Percentiles rank a stretch among this genome's conserved stretches.
Conservation (phyloP, 1,284 basidiomycete species). For the Anthracocystis panici-leucophaei region DNA sequence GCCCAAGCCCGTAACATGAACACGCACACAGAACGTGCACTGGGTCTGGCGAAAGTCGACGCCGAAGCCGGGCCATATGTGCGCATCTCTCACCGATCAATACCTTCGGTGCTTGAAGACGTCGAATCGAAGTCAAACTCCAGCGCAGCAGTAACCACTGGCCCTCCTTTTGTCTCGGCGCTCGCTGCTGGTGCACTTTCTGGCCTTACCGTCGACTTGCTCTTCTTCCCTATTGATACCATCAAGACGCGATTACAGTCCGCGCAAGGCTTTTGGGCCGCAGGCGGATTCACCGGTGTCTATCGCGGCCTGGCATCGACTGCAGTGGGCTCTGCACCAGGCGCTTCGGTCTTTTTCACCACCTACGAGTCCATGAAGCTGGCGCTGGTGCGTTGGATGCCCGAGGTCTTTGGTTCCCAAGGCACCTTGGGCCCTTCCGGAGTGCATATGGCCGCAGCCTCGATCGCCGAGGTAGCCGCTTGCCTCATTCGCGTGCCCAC, state of each 20-base stretch:
- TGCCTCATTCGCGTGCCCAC: conserved; percentile 93
- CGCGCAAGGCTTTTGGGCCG: conserved; percentile 82
- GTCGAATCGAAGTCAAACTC: neutral
- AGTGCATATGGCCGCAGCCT: conserved; percentile 70
- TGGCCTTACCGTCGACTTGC: conserved; percentile 76
- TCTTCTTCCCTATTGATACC: conserved; percentile 97
- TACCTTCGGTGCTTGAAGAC: conserved; percentile 42
- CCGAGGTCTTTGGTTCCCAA: conserved; percentile 26
- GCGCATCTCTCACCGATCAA: conserved; percentile 26
- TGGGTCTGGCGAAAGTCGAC: neutral
- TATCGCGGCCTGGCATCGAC: conserved; percentile 97
- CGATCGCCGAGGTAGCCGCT: conserved; percentile 74
- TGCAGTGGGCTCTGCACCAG: conserved; percentile 93
- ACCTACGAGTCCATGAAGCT: conserved; percentile 92
- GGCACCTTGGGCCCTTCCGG: conserved; percentile 55
- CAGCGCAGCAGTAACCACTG: neutral
- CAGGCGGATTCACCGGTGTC: conserved; percentile 90
- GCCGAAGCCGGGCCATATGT: conserved; percentile 3
- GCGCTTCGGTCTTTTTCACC: conserved; percentile 94
- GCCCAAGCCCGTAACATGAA: conserved; percentile 2
- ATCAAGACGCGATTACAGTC: conserved; percentile 95
- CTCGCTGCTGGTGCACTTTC: conserved; percentile 61
- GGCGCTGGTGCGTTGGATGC: conserved; percentile 57
- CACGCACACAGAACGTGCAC: neutral
- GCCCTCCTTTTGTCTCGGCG: conserved; percentile 41